Conservation (phyloP, 2,329 filamentous ascomycete genomes). For the Cryphonectria nitschkei region DNA sequence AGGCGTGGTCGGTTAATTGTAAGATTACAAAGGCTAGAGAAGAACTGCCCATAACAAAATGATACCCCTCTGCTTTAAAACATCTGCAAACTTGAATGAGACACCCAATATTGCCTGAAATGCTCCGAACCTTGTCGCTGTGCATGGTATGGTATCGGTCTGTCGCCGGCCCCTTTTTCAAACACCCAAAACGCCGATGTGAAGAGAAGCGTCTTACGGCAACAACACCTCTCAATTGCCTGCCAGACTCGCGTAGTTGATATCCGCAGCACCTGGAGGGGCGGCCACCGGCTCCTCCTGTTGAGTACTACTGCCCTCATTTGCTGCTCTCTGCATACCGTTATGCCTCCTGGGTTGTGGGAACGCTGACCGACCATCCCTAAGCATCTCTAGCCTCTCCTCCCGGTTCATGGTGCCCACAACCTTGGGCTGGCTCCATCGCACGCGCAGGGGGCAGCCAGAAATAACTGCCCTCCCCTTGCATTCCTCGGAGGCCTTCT, state of each 20-base stretch:
- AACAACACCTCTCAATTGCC: constrained; percentile 51
- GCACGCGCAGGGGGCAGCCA: constrained; percentile 85
- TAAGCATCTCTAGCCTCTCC: constrained; percentile 77
- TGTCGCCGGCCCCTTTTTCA: constrained; percentile 26
- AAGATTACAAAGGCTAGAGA: constrained; percentile 24
- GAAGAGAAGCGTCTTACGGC: background rate
- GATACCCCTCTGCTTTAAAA: constrained; percentile 37
- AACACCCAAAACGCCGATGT: constrained; percentile 37
- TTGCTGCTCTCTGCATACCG: constrained; percentile 36
- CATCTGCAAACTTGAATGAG: background rate
- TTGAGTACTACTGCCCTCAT: constrained; percentile 35
- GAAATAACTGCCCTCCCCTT: constrained; percentile 88
- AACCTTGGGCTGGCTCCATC: constrained; percentile 92
- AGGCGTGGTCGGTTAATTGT: constrained; percentile 3
- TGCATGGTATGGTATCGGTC: constrained; percentile 9
- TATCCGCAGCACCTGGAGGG: constrained; percentile 77
- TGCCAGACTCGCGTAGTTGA: constrained; percentile 82
- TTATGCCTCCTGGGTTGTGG: constrained; percentile 48
- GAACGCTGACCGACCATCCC: constrained; percentile 70
- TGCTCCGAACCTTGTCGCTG: constrained; percentile 11
- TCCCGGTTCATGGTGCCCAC: constrained; percentile 91
- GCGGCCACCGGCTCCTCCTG: constrained; percentile 61
- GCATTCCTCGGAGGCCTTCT: constrained; percentile 81
- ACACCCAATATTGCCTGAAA: constrained; percentile 12
- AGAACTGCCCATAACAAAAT: constrained; percentile 32